Percentiles rank a stretch among this genome's conserved stretches.
These are phyloP conservation scores for Tuber indicum DNA, from an alignment of 495 filamentous ascomycete genomes.

Conservation along the genomic window DNA sequence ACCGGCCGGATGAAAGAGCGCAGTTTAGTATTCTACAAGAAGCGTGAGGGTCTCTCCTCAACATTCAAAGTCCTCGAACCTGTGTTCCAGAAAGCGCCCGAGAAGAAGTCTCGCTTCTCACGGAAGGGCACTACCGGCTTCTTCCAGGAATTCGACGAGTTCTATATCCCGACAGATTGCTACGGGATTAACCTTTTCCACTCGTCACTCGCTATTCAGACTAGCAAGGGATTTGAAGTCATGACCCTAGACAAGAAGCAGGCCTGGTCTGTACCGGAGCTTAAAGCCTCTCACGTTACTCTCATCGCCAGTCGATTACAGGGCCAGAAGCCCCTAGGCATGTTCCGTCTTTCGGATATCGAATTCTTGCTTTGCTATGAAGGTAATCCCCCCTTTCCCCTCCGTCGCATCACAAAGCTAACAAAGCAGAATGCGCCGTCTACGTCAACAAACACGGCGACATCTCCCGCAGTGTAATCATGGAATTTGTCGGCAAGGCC, in stretches of 20 bases:
- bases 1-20: conserved; percentile 95
- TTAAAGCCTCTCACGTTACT: conserved; percentile 64
- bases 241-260: conserved; percentile 95
- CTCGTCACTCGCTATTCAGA: conserved; percentile 81
- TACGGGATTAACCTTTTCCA: conserved; percentile 95
- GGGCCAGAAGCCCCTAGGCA: conserved; percentile 77
- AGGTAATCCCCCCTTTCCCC: conserved; percentile 1
- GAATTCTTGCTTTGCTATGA: conserved; percentile 94
- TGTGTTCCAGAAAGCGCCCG: conserved; percentile 77
- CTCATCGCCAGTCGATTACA: conserved; percentile 74
- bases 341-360: conserved; percentile 89
- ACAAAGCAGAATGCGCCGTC: conserved; percentile 66
- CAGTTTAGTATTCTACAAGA: conserved; percentile 91
- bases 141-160: conserved; percentile 96
- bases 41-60: conserved; percentile 79
- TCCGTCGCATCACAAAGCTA: neutral
- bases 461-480: conserved; percentile 81
- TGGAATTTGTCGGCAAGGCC: conserved; percentile 94
- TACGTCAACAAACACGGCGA: conserved; percentile 98
- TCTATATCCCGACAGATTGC: conserved; percentile 96
- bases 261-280: conserved; percentile 80
- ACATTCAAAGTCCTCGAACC: conserved; percentile 97
- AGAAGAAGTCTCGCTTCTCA: conserved; percentile 65
- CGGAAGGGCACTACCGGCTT: conserved; percentile 74
- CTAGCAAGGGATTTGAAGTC: conserved; percentile 83